Conservation (phyloP, 2,329 filamentous ascomycete genomes). For the Colletotrichum cuscutae region DNA sequence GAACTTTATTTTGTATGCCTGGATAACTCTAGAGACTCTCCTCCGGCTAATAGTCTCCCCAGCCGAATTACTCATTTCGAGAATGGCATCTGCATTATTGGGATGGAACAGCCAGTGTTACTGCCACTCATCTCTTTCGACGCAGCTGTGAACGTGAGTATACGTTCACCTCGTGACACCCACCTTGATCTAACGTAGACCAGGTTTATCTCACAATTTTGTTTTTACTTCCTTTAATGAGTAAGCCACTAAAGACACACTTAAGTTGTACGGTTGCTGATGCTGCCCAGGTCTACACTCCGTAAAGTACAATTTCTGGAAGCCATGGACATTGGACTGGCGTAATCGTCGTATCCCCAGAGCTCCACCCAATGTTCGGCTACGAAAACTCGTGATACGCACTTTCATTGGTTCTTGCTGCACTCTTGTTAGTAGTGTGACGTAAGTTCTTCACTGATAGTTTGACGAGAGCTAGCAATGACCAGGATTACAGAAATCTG, state of each 20-base stretch:
- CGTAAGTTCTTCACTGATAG: not conserved
- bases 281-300: conserved; percentile 5
- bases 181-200: not conserved
- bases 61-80: conserved; percentile 20
- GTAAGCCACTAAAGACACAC: not conserved
- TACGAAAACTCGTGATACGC: conserved; percentile 21
- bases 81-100: conserved; percentile 20
- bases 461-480: not conserved
- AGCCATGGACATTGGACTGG: conserved; percentile 31
- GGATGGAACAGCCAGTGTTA: not conserved
- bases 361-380: conserved; percentile 17
- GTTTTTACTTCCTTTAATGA: conserved; percentile 21
- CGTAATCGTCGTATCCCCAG: conserved; percentile 12
- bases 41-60: not conserved
- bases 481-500: not conserved
- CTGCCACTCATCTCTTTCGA: conserved; percentile 24
- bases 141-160: conserved; percentile 21
- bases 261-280: not conserved
- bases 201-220: conserved; percentile 28
- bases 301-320: conserved; percentile 30
- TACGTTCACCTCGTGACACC: too few species aligned
- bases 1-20: conserved; percentile 25
- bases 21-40: rapidly evolving
- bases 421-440: conserved; percentile 17
- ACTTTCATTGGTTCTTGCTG: conserved; percentile 30